Conservation (phyloP, 495 filamentous ascomycete genomes). For the Tuber umbilicatum region DNA sequence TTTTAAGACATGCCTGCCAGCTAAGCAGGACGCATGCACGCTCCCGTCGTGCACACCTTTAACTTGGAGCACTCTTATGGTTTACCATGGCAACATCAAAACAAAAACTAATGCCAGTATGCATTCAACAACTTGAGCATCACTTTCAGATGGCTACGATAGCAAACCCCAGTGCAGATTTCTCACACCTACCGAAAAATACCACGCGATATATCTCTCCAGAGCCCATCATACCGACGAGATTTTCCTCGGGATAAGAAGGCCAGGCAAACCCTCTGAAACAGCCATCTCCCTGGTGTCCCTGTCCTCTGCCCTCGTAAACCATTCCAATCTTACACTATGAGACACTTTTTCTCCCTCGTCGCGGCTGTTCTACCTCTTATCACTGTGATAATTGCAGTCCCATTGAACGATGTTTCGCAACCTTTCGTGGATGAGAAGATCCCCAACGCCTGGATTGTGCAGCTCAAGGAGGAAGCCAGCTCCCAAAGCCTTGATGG, state of each 20-base stretch:
- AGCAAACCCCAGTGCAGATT: neutral
- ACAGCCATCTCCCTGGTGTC: neutral
- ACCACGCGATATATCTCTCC: neutral
- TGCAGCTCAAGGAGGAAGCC: constrained; percentile 16
- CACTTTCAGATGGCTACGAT: neutral
- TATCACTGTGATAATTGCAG: neutral
- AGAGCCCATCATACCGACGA: neutral
- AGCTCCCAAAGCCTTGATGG: neutral
- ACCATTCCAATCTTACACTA: neutral
- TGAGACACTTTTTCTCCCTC: neutral
- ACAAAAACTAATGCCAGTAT: neutral
- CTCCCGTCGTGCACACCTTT: neutral
- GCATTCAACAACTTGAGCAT: neutral
- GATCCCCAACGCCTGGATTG: constrained; percentile 20
- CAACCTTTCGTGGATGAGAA: neutral
- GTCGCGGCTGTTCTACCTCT: neutral
- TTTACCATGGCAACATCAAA: neutral
- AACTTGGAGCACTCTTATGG: neutral
- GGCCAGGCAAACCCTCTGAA: neutral
- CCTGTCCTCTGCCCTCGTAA: neutral
- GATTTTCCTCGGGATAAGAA: neutral
- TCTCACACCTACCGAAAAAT: neutral
- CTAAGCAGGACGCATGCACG: neutral
- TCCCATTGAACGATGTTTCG: neutral
- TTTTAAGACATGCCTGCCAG: neutral